Percentiles rank a stretch among this genome's conserved stretches.
Evolutionary conservation across 192 early-diverging fungal genomes (phyloP).

Genomic region (Coemansia sp.): DNA sequence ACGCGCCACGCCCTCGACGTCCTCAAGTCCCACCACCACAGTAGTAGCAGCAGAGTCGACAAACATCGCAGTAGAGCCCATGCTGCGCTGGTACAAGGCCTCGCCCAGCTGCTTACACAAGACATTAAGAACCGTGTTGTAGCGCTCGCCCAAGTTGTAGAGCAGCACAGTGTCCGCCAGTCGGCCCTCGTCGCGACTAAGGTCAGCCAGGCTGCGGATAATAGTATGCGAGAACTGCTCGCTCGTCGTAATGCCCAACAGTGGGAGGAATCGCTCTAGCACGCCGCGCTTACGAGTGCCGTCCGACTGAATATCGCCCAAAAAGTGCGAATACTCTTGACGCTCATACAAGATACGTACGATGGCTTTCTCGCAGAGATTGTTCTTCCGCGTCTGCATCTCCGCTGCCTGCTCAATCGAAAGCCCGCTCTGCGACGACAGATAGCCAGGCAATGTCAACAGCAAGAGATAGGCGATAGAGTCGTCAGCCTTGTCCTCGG

Average conservation of each 20-base stretch:
- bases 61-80: background rate
- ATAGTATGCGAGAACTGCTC: conserved; percentile 71
- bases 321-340: conserved; percentile 60
- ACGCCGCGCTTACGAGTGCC: conserved; percentile 56
- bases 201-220: conserved; percentile 67
- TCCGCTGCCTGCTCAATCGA: background rate
- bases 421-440: background rate
- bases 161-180: conserved; percentile 76
- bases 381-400: conserved; percentile 17
- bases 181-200: conserved; percentile 69
- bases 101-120: conserved; percentile 74
- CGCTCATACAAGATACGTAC: conserved; percentile 61
- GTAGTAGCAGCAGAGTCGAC: background rate
- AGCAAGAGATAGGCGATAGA: conserved; percentile 46
- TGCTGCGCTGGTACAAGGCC: conserved; percentile 38
- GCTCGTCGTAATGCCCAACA: conserved; percentile 63
- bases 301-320: conserved; percentile 60
- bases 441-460: conserved; percentile 29
- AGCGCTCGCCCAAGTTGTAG: conserved; percentile 75
- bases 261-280: conserved; percentile 68
- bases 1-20: conserved; percentile 57
- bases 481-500: conserved; percentile 31
- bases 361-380: conserved; percentile 35
- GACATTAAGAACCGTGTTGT: conserved; percentile 73
- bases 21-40: conserved; percentile 15